Conservation (phyloP, 768 basidiomycete genomes). For the Phanerodontia chrysosporium region DNA sequence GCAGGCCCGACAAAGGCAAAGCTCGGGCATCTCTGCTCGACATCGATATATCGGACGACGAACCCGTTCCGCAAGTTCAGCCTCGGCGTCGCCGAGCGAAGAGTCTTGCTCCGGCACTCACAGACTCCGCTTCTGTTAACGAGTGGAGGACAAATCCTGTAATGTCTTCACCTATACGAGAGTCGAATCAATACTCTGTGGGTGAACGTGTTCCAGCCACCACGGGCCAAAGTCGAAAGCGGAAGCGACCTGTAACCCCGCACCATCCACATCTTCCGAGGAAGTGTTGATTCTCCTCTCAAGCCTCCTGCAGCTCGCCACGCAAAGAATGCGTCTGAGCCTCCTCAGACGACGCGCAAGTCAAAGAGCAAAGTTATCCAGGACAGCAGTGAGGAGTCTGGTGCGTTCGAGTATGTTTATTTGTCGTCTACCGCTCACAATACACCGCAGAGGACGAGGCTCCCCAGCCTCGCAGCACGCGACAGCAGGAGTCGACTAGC, state of each 20-base stretch:
- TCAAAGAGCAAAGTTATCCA: not conserved
- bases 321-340: not conserved
- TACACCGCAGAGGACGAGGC: not conserved
- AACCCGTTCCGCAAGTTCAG: constrained; percentile 1
- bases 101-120: not conserved
- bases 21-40: not conserved
- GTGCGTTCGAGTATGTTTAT: not conserved
- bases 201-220: not conserved
- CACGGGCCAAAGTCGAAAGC: not conserved
- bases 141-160: not conserved
- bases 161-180: not conserved
- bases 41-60: constrained; percentile 6
- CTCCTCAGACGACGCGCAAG: not conserved
- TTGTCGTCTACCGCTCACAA: not conserved
- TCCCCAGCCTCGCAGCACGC: not conserved
- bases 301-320: not conserved
- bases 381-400: not conserved
- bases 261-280: not conserved
- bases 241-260: not conserved
- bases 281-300: not conserved
- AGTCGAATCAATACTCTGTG: not conserved
- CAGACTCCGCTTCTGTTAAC: not conserved
- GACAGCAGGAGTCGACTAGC: not conserved
- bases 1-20: not conserved
- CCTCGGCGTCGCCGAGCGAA: not conserved